A percentile compares a stretch with the other conserved stretches of the same genome.
Conservation (phyloP, 805 yeast species). For the Wickerhamomyces tratensis region DNA sequence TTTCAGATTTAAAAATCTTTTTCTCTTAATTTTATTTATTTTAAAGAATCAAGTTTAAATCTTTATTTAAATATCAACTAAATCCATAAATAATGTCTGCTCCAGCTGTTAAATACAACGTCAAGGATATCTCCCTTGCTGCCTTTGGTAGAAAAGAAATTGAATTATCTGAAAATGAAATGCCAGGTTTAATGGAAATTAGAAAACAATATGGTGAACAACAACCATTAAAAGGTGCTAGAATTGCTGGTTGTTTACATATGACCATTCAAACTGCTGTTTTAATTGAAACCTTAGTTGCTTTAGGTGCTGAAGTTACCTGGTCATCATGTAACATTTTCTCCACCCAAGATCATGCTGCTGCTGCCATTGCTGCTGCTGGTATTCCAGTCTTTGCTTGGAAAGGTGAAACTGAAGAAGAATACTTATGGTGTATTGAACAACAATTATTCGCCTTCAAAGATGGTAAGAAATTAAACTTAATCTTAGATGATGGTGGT, state of each 20-base stretch:
- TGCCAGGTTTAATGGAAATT: conserved; percentile 99
- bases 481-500: conserved; percentile 99
- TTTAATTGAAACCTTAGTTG: conserved; percentile 92
- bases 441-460: conserved; percentile 98
- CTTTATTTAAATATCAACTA: no score
- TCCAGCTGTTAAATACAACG: conserved; percentile 75
- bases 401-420: conserved; percentile 99
- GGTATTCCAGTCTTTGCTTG: conserved; percentile 99
- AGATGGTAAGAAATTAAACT: conserved; percentile 89
- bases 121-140: conserved; percentile 96
- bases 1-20: no score
- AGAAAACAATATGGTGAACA: conserved; percentile 83
- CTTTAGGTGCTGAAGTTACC: conserved; percentile 98
- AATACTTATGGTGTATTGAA: conserved; percentile 98
- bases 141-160: conserved; percentile 99
- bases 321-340: conserved; percentile 99
- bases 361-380: conserved; percentile 98
- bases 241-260: conserved; percentile 98
- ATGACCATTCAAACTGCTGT: conserved; percentile 99
- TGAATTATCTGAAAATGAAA: conserved; percentile 97
- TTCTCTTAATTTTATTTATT: no score
- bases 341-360: conserved; percentile 99
- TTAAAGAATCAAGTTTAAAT: no score
- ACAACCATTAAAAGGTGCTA: conserved; percentile 97
- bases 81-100: conserved; percentile 33